A percentile compares a stretch with the other conserved stretches of the same genome.
phyloP scores from a whole-genome alignment of 1,284 basidiomycete genomes.

The Macrocybe sp. region DNA sequence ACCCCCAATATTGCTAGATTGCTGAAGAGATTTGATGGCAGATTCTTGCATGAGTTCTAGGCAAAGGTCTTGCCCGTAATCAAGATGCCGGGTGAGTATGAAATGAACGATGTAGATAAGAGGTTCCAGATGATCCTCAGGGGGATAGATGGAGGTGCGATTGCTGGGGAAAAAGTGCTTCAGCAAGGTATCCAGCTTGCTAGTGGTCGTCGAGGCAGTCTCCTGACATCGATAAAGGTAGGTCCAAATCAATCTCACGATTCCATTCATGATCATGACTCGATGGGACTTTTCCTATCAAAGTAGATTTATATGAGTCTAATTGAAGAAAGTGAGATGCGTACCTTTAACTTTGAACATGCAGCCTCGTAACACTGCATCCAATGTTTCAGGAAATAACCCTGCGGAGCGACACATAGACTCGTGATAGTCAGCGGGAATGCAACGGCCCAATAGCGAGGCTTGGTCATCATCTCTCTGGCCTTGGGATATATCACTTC shows the following conservation, averaged over 20 bases:
- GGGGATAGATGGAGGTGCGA: conserved; percentile 56
- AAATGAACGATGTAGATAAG: conserved; percentile 83
- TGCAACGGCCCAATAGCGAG: conserved; percentile 86
- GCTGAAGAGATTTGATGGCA: conserved; percentile 36
- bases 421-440: conserved; percentile 84
- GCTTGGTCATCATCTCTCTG: conserved; percentile 83
- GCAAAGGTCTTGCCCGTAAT: conserved; percentile 82
- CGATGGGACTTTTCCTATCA: conserved; percentile 73
- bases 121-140: conserved; percentile 74
- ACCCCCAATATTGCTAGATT: conserved; percentile 35
- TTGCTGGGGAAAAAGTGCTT: conserved; percentile 80
- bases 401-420: conserved; percentile 84
- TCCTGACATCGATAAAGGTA: conserved; percentile 94
- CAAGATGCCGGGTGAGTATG: conserved; percentile 80
- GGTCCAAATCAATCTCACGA: conserved; percentile 86
- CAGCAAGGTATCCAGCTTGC: conserved; percentile 75
- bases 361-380: conserved; percentile 64
- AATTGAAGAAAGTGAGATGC: conserved; percentile 5
- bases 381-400: conserved; percentile 86
- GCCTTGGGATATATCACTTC: conserved; percentile 84
- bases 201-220: conserved; percentile 69
- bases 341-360: conserved; percentile 76
- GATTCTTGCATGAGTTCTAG: conserved; percentile 76
- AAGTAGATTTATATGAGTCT: conserved; percentile 3
- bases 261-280: conserved; percentile 76